Conservation (phyloP, 1,284 basidiomycete species). For the Pterula multifida region DNA sequence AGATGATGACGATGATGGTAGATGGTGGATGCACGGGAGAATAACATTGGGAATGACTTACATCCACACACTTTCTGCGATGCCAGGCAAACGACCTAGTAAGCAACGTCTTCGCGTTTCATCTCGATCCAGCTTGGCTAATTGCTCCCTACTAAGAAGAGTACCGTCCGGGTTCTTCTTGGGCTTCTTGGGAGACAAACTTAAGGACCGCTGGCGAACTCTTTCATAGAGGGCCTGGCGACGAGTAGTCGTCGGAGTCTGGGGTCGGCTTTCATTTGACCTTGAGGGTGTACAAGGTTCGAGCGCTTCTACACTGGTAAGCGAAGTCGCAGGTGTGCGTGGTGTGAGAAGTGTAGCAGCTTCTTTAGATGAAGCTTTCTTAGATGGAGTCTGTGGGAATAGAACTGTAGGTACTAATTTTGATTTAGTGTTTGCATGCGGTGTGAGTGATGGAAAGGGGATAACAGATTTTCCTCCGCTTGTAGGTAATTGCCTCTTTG, state of each 20-base stretch:
- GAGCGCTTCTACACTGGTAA: slow-evolving; percentile 19
- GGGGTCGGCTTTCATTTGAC: slow-evolving; percentile 35
- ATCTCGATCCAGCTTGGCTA: slow-evolving; percentile 61
- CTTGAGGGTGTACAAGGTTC: slow-evolving; percentile 50
- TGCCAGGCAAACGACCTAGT: slow-evolving; percentile 59
- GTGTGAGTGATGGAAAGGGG: slow-evolving; percentile 35
- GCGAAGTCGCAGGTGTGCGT: slow-evolving; percentile 34
- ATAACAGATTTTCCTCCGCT: slow-evolving; percentile 25
- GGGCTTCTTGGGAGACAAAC: slow-evolving; percentile 51
- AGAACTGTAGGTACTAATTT: slow-evolving; percentile 30
- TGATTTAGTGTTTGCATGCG: slow-evolving; percentile 24
- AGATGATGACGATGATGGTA: neutral
- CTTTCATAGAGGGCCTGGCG: slow-evolving; percentile 70
- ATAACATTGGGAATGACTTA: slow-evolving; percentile 21
- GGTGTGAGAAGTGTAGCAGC: slow-evolving; percentile 26
- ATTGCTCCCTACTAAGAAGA: slow-evolving; percentile 46
- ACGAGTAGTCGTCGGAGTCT: slow-evolving; percentile 61
- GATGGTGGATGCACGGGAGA: neutral
- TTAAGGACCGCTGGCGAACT: slow-evolving; percentile 56
- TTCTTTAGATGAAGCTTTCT: neutral
- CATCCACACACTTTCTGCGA: slow-evolving; percentile 85
- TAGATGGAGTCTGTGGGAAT: slow-evolving; percentile 45
- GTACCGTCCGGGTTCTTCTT: slow-evolving; percentile 26
- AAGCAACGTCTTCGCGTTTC: slow-evolving; percentile 62
- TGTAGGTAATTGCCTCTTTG: slow-evolving; percentile 24